A percentile compares a stretch with the other conserved stretches of the same genome.
These are phyloP conservation scores for Vanrija sp. DNA, from an alignment of 1,284 basidiomycete genomes.

Conservation along the genomic window DNA sequence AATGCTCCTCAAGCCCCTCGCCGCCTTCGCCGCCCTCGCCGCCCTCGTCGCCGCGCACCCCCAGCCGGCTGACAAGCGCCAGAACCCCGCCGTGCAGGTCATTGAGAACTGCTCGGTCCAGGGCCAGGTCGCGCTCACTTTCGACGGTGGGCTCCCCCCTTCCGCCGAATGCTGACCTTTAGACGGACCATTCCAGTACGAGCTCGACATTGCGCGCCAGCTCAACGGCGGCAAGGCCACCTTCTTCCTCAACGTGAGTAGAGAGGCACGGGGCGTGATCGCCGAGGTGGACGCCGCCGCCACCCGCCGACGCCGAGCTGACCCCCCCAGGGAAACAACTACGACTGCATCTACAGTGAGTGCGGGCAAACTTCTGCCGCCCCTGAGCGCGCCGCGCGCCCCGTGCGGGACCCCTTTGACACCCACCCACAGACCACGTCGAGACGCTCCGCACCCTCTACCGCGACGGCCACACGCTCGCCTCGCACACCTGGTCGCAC, in stretches of 20 bases:
- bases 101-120: slow-evolving; percentile 35
- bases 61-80: neutral
- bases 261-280: slow-evolving; percentile 21
- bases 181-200: slow-evolving; percentile 55
- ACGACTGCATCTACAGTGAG: slow-evolving; percentile 56
- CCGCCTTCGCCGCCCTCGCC: slow-evolving; percentile 17
- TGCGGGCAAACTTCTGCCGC: slow-evolving; percentile 30
- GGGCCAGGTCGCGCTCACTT: slow-evolving; percentile 53
- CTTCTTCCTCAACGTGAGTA: slow-evolving; percentile 56
- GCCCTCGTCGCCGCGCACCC: slow-evolving; percentile 15
- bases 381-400: slow-evolving; percentile 26
- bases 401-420: slow-evolving; percentile 37
- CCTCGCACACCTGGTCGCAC: slow-evolving; percentile 59
- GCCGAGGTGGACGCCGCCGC: slow-evolving; percentile 46
- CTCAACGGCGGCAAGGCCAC: slow-evolving; percentile 54
- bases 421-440: slow-evolving; percentile 14
- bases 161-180: slow-evolving; percentile 2
- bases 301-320: slow-evolving; percentile 8
- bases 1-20: slow-evolving; percentile 11
- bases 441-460: slow-evolving; percentile 10
- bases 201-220: slow-evolving; percentile 49
- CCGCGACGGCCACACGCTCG: slow-evolving; percentile 52
- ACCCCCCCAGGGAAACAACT: slow-evolving; percentile 24
- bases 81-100: slow-evolving; percentile 17
- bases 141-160: slow-evolving; percentile 47